A percentile compares a stretch with the other conserved stretches of the same genome.
Conservation (phyloP, 202 grass and related monocot species). For the Digitaria exilis region DNA sequence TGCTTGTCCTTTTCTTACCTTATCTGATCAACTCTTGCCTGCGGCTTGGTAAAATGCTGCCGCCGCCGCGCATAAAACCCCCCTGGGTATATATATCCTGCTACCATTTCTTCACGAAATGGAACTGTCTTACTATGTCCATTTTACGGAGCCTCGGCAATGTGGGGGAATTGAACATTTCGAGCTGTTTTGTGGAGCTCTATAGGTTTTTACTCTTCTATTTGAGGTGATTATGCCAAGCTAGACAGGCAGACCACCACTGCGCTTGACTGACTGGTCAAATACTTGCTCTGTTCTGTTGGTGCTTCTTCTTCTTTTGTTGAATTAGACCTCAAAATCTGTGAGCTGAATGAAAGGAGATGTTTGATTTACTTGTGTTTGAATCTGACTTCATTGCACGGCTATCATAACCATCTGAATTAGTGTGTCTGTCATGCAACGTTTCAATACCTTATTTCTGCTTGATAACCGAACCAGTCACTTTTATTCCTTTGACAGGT, state of each 20-base stretch:
- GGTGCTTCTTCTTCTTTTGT: neutral
- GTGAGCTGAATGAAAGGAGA: neutral
- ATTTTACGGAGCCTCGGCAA: no score
- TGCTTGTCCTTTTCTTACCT: neutral
- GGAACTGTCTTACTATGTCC: neutral
- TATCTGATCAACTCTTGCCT: neutral
- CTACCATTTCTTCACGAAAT: neutral
- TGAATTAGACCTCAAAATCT: neutral
- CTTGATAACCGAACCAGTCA: neutral
- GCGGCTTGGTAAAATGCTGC: neutral
- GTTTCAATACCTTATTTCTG: neutral
- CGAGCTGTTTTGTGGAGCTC: no score
- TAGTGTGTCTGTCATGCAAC: neutral
- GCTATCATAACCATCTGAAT: neutral
- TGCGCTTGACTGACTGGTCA: neutral
- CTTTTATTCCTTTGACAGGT: slow-evolving; percentile 34
- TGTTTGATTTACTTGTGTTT: neutral
- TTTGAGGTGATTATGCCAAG: no score
- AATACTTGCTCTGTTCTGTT: neutral
- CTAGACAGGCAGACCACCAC: no score
- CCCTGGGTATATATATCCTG: no score
- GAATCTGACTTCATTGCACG: neutral
- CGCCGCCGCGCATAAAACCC: no score
- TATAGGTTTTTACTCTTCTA: no score
- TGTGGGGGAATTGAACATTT: no score